Evolutionary conservation across 2,329 filamentous ascomycete species (phyloP).

Genomic region (Diaporthe capsici): DNA sequence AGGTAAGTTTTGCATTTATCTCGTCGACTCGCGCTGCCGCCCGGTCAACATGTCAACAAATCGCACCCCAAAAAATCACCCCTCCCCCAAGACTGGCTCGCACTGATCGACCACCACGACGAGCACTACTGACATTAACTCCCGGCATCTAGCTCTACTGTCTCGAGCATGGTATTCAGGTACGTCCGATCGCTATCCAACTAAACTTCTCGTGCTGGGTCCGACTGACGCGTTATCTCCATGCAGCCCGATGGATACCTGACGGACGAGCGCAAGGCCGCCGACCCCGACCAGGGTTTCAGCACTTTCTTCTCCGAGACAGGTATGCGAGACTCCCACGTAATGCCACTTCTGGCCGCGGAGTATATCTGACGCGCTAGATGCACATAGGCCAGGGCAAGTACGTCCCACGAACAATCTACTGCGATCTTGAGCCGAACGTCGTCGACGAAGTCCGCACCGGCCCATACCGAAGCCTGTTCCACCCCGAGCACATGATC

Average conservation of each 20-base stretch:
- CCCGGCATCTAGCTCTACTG: slow-evolving; percentile 86
- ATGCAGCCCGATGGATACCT: slow-evolving; percentile 95
- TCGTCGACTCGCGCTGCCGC: slow-evolving; percentile 38
- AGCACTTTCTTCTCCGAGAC: slow-evolving; percentile 99
- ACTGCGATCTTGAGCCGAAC: slow-evolving; percentile 99
- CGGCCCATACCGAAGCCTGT: slow-evolving; percentile 93
- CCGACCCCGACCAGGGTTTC: slow-evolving; percentile 96
- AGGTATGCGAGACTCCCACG: slow-evolving; percentile 69
- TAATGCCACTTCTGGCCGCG: neutral
- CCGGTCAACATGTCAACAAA: slow-evolving; percentile 42
- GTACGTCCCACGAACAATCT: slow-evolving; percentile 98
- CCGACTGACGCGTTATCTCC: slow-evolving; percentile 51
- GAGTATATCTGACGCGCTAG: slow-evolving; percentile 1
- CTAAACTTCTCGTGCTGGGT: slow-evolving; percentile 17
- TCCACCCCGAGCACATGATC: slow-evolving; percentile 99
- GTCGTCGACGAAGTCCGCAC: slow-evolving; percentile 99
- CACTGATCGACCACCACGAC: slow-evolving; percentile 43
- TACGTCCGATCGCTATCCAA: slow-evolving; percentile 62
- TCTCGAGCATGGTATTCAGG: slow-evolving; percentile 99
- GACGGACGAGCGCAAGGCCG: slow-evolving; percentile 96
- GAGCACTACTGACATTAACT: slow-evolving; percentile 47
- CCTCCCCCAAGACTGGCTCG: neutral
- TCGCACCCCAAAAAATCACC: slow-evolving; percentile 12
- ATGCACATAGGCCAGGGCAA: slow-evolving; percentile 86
- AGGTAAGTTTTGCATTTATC: slow-evolving; percentile 77